Evolutionary conservation across 2,329 filamentous ascomycete species (phyloP), one percentile per base, ranked within the genome.

Genomic region (Truncatella angustata): DNA sequence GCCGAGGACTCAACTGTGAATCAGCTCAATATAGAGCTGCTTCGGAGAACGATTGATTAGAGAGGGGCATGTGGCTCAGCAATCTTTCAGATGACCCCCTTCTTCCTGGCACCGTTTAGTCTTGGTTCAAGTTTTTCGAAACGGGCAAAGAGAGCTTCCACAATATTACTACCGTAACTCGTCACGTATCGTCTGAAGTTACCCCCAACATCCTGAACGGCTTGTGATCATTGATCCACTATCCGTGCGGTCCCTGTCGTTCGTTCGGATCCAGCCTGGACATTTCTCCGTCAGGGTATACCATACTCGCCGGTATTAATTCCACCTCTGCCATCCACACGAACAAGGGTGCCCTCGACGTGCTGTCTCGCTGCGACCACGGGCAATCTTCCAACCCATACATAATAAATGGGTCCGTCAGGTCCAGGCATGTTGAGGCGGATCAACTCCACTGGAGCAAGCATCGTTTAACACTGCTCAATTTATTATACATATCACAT

Each of bases 301-400:
- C 63, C 62, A 66, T 71, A 70, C 68, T 65, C 65, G 66, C 68
- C 68, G 71, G 70, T 74, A 74, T 73, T 74, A 70, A 74, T 72
- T 70, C 71, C 69, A 73, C 70, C 68, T 76, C 69, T 73, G 67
- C 71, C 71, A 67, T 69, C 70, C 67, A 65, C 65, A 66, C 64
- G 65, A 64, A 57, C 68, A 73, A 63, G 71, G 71, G 68, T 63
- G 66, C 45, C 40, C 66, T 65, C 60, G 64, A 64, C 64, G 62
- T 59, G 63, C 61, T 60, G 67, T 65, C 67, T 72, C 67, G 65
- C 68, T 73, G 65, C 66, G 64, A 62, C 66, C 65, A 70, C 68
- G 32, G 64, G 64, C 68, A 69, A 62, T 67, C 66, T 65, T 65
- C 65, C 58, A 70, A 59, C 65, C 67, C 61, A 70, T 72, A 73